Base-by-base conservation (phyloP, 2,329 filamentous ascomycete species). In the Nigrospora oryzae region DNA sequence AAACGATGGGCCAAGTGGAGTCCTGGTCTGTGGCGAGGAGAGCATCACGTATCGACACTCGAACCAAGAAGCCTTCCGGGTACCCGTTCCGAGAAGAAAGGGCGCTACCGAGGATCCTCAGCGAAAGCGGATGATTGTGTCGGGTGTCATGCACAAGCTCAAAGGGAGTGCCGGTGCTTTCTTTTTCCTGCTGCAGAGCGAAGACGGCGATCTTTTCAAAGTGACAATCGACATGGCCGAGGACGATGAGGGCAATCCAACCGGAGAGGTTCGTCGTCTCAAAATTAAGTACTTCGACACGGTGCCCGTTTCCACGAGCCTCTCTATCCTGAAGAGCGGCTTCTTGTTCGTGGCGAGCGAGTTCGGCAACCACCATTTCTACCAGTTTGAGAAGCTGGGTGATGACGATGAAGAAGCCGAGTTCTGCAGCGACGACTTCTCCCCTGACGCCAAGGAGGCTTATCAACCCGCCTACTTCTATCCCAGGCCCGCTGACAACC, bases 241-340 rank as follows among this genome's bases (percentile, higher is more conserved):
- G 54, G 87, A 95, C 55, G 79, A 84, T 1, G 79, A 86, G 39
- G 88, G 85, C 12, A 83, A 88, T 48, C 73, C 83, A 1, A 91
- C 86, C 1, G 85, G 86, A 30, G 87, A 93, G 58, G 90, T 97
- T 2, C 79, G 79, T 56, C 77, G 83, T 47, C 70, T 98, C 46
- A 93, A 89, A 63, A 87, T 99, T 66, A 96, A 96, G 63, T 98
- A 97, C 64, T 98, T 97, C 56, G 93, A 98, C 57, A 98, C 93
- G 0, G 86, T 96, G 4, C 91, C 94, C 0, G 74, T 95, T 34
- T 89, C 90, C 1, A 83, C 86, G 0, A 94, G 80, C 59, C 76
- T 99, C 38, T 89, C 89, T 62, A 95, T 98, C 53, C 67, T 98
- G 53, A 95, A 95, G 67, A 95, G 89, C 52, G 94, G 93, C 28